Evolutionary conservation across 306 rosid genomes (phyloP), one percentile per base, ranked within the genome.

Genomic region (Inga leiocalycina): DNA sequence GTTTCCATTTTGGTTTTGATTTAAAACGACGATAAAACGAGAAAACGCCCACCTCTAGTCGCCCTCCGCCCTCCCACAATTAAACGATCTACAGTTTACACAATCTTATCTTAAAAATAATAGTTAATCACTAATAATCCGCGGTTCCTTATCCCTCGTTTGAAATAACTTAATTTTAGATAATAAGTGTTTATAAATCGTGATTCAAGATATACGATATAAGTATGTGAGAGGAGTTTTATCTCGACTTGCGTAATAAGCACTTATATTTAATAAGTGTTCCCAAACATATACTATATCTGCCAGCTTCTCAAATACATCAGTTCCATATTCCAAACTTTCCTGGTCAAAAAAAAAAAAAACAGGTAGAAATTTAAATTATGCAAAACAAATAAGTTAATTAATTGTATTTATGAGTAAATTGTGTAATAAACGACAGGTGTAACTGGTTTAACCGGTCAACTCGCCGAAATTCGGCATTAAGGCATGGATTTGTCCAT

Each of bases 381-480:
- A 54, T 6, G 43, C 1, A 32, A 32, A 32, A 32, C 32, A 30
- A 5, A 11, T 45, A 45, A 45, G 10, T 54, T 54, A 16, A 24
- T 49, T 51, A 4, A 15, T 16, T 51, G 8, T 15, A 51, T 51
- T 51, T 16, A 1, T 51, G 5, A 24, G 12, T 62, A 24, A 35
- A 34, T 3, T 19, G 6, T 10, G 27, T 20, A 71, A 44, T 10
- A 43, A 71, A 5, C 19, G 6, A 2, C 35, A 10, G 24, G 52
- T 41, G 5, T 20, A 76, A 71, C 76, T 12, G 57, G 39, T 45
- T 45, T 24, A 71, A n/a, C 30, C 81, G 71, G 89, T 82, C 88
- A 82, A 82, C 78, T 30, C 0, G 76, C 88, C 78, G 77, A 80
- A 80, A 45, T 86, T 65, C 77, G 73, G 81, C 90, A 61, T 86